These are phyloP conservation scores for Ogataea trehaloabstinens DNA, from an alignment of 805 yeast species.

Conservation along the genomic window DNA sequence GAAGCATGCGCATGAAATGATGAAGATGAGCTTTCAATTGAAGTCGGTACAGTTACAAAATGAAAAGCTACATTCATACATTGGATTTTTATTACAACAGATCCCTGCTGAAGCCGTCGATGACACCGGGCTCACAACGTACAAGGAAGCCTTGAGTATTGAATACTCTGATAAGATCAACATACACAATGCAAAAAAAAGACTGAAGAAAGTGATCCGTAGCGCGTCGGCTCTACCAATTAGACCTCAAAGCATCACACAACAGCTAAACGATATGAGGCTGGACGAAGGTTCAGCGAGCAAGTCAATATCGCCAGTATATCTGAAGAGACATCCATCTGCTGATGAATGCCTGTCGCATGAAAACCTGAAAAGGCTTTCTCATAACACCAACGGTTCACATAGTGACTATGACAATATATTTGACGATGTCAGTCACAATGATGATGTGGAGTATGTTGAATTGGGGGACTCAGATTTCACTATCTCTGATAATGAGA, in stretches of 20 bases:
- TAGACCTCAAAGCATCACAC: constrained; percentile 16
- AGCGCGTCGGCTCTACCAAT: constrained; percentile 34
- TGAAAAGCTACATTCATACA: constrained; percentile 54
- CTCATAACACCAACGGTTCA: constrained; percentile 19
- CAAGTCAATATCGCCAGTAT: background rate
- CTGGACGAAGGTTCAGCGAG: constrained; percentile 1
- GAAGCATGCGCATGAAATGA: constrained; percentile 43
- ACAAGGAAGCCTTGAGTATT: constrained; percentile 22
- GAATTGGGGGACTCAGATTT: constrained; percentile 30
- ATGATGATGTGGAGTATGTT: constrained; percentile 26
- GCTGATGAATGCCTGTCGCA: constrained; percentile 7
- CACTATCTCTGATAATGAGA: constrained; percentile 21
- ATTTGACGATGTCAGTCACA: constrained; percentile 19
- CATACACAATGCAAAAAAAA: constrained; percentile 46
- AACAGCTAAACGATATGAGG: constrained; percentile 4
- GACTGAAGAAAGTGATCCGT: constrained; percentile 34
- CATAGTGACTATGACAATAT: constrained; percentile 17
- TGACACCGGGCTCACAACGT: constrained; percentile 25
- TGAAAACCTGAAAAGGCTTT: constrained; percentile 12
- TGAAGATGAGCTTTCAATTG: constrained; percentile 50
- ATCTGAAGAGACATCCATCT: constrained; percentile 12
- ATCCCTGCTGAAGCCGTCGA: constrained; percentile 15
- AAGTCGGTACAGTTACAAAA: constrained; percentile 53
- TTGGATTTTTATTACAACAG: constrained; percentile 55
- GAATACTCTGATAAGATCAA: constrained; percentile 56